Conservation (phyloP, 306 rosid species). For the Cyclanthera cordifolia region DNA sequence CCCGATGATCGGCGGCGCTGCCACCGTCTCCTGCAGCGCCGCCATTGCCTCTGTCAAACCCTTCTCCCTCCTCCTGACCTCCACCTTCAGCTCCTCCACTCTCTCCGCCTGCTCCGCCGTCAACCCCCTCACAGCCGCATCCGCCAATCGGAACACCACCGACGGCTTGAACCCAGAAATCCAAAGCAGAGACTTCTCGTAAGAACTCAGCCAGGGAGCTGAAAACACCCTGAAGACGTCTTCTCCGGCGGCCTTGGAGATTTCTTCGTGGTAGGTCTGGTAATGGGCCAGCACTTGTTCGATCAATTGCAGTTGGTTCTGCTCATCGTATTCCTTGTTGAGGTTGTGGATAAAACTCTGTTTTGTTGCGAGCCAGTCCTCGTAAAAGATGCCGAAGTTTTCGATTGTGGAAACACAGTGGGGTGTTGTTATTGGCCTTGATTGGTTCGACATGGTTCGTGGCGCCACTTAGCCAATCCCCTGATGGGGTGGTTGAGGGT, state of each 20-base stretch:
- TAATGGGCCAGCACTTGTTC: slow-evolving; percentile 23
- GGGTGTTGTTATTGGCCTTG: background rate
- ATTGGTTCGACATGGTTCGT: background rate
- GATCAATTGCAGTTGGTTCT: slow-evolving; percentile 15
- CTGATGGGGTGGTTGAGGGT: background rate
- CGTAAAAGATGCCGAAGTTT: background rate
- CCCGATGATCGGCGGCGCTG: slow-evolving; percentile 17
- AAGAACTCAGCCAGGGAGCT: slow-evolving; percentile 28
- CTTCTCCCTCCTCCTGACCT: slow-evolving; percentile 18
- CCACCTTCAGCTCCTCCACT: slow-evolving; percentile 10
- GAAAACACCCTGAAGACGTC: slow-evolving; percentile 27
- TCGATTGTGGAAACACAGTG: background rate
- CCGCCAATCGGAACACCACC: slow-evolving; percentile 14
- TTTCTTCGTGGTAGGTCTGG: slow-evolving; percentile 24
- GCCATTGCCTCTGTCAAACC: slow-evolving; percentile 22
- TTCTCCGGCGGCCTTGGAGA: slow-evolving; percentile 6
- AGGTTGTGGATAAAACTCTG: background rate
- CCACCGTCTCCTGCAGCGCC: slow-evolving; percentile 28
- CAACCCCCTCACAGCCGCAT: slow-evolving; percentile 11
- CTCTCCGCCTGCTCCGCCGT: background rate
- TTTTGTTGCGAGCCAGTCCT: background rate
- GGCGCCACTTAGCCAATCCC: background rate
- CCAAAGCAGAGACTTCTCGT: slow-evolving; percentile 32
- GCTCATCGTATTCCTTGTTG: background rate
- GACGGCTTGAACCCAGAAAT: slow-evolving; percentile 28